Base-by-base conservation (phyloP, 352 stramenopile genomes). In the Halophytophthora polymorphica region DNA sequence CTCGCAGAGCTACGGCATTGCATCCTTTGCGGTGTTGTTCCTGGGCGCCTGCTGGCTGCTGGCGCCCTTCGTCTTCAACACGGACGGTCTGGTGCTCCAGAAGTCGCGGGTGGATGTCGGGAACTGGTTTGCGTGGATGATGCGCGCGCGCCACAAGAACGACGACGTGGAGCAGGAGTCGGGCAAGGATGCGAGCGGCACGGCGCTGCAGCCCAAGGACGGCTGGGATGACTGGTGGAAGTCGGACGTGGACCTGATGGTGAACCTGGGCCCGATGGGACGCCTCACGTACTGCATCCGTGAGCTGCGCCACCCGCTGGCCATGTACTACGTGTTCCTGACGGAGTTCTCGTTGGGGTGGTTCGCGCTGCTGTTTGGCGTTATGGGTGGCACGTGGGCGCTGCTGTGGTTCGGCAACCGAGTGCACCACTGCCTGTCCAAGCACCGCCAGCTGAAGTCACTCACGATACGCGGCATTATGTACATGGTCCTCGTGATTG, bases 121-220 rank as follows among this genome's bases (percentile, higher is more conserved):
- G 2, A 81, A 93, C 40, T 95, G 85, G 85, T 88, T 88, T 25
- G 65, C 74, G 22, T 95, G 85, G 85, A 91, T 93, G 83, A 88
- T 91, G 76, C 60, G 58, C 8, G 49, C 67, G 3, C 46, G 37
- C 3, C 64, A 71, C 47, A 72, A 83, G 22, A 73, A 82, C 36
- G 67, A 66, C 17, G 65, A 64, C 0, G 58, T 68, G 2, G 67
- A 80, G 5, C 58, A 83, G 22, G 47, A 73, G 29, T 68, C 55
- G 22, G 54, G 64, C 14, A 71, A 71, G n/a, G 53, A 69, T n/a
- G 40, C 66, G 4, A 66, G 58, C 15, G 69, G 54, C 39, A 56
- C 61, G 19, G 57, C 66, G 31, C 57, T 77, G 10, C 73, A 77
- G 21, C 71, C 77, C 5, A 83, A 81, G 40, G 81, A 90, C 55